Base-by-base conservation (phyloP, 2,329 filamentous ascomycete species). In the Aspergillus arachidicola region DNA sequence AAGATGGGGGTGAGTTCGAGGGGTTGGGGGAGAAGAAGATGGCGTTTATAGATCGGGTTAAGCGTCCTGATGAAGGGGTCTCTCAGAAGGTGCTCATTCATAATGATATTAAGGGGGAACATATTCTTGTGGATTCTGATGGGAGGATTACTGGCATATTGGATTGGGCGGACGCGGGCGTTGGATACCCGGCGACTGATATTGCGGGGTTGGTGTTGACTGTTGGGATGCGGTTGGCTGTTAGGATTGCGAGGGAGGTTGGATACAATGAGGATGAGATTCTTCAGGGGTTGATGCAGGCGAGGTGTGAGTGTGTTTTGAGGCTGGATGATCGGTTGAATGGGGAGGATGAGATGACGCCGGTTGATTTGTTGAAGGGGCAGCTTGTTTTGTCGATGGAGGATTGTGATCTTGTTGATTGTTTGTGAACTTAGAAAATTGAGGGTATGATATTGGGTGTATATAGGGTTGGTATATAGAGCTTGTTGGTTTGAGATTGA, bases 111-210 rank as follows among this genome's bases (percentile, higher is more conserved):
- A 59, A 59, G 26, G 58, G 46, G 1, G 32, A 53, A 10, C 58
- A 59, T 51, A 32, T 59, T 7, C 58, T 59, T 5, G 58, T 59
- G 3, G 36, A 43, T 21, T 11, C 28, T 1, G 48, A 45, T 32
- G 58, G 58, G 10, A 23, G 48, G 16, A 43, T 59, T n/a, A 59
- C 34, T 3, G 58, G 46, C 6, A 32, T 59, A 9, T 10, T 54
- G 48, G 58, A 59, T 23, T 59, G 58, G 58, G 58, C 58, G 1
- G 58, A 59, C 28, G 57, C 45, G 1, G 46, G 57, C 16, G 21
- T 59, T 14, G 57, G 57, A n/a, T 34, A 51, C n/a, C n/a, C 45
- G n/a, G 57, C 57, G 21, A 50, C 34, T 4, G 57, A 59, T 59
- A 43, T 59, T 30, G 23, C 48, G 11, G 58, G 48, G 0, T 21